A percentile compares a stretch with the other conserved stretches of the same genome.
phyloP scores from a whole-genome alignment of 352 stramenopile species.

The Pythium phragmitis region DNA sequence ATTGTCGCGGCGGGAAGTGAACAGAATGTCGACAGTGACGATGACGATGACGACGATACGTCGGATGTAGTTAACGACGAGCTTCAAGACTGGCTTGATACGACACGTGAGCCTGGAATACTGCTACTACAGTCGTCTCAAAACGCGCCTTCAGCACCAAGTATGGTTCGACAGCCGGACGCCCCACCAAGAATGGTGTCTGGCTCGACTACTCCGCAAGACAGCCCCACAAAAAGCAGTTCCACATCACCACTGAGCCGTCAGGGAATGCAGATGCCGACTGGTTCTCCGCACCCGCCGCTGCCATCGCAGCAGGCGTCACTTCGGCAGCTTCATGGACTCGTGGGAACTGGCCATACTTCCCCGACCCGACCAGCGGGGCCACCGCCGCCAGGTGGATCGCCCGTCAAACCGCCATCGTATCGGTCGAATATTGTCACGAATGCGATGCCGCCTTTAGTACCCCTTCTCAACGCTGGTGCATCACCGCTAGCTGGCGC shows the following conservation, averaged over 20 bases:
- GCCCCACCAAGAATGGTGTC: background rate
- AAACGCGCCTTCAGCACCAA: background rate
- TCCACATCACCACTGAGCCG: constrained; percentile 6
- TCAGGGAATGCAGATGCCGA: background rate
- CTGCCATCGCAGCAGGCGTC: constrained; percentile 23
- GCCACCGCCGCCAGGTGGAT: constrained; percentile 23
- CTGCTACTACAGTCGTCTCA: constrained; percentile 1
- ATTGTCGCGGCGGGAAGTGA: constrained; percentile 19
- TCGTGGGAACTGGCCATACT: constrained; percentile 23
- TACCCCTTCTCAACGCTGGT: constrained; percentile 33
- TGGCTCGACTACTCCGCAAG: constrained; percentile 2
- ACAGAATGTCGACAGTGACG: constrained; percentile 23
- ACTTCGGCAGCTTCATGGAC: constrained; percentile 21
- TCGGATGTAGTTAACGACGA: constrained; percentile 40
- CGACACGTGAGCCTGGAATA: background rate
- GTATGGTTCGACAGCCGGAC: background rate
- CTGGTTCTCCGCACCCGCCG: constrained; percentile 17
- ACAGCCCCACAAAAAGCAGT: background rate
- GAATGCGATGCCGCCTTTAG: constrained; percentile 31
- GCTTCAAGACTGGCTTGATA: constrained; percentile 60
- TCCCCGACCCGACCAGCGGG: constrained; percentile 43
- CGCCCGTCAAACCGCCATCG: constrained; percentile 39
- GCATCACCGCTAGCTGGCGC: constrained; percentile 6
- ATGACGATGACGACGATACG: constrained; percentile 18
- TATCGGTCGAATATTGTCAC: constrained; percentile 56